Base-by-base conservation (phyloP, 2,329 filamentous ascomycete species). In the Zelopaecilomyces penicillatus region DNA sequence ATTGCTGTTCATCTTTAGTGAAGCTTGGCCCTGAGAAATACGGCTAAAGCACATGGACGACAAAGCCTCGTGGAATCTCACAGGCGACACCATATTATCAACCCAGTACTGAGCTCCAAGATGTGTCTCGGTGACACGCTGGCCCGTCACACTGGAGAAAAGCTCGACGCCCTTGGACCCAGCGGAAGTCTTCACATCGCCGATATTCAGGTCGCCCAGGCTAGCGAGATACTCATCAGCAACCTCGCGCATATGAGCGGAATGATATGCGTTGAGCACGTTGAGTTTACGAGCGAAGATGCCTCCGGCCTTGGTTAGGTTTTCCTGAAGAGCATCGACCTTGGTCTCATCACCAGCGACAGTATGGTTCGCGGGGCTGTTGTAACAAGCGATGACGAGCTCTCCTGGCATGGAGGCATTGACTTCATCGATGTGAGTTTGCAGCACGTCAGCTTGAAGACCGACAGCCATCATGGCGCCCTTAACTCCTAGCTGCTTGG, bases 41-140 rank as follows among this genome's bases (percentile, higher is more conserved):
- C 36, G 30, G 19, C 42, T 44, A 33, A 40, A 44, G 36, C 36
- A 44, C 30, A 44, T 38, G 42, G 36, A 29, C 9, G 26, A 8
- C 32, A 52, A 19, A 28, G 44, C 40, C 33, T 45, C 49, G 37
- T 28, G 37, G 37, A 47, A 52, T 9, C 46, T 44, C 7, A 60
- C 56, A 9, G 54, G 48, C 6, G 51, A 51, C 9, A 58, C 48
- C 41, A 60, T 45, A 50, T 54, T 57, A 9, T 46, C 44, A 11
- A 43, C 34, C 43, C 43, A 45, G 29, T 45, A 45, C 30, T 44
- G 36, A 5, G 37, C 37, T 7, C 29, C 30, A 26, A 44, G 42
- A 44, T 38, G 37, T 12, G 8, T 19, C 36, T 32, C 42, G 28
- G 30, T 33, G 26, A 44, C 27, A 12, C 36, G 29, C 30, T 30